These are phyloP conservation scores for Calocera cornea DNA, from an alignment of 768 basidiomycete genomes.

Conservation along the genomic window DNA sequence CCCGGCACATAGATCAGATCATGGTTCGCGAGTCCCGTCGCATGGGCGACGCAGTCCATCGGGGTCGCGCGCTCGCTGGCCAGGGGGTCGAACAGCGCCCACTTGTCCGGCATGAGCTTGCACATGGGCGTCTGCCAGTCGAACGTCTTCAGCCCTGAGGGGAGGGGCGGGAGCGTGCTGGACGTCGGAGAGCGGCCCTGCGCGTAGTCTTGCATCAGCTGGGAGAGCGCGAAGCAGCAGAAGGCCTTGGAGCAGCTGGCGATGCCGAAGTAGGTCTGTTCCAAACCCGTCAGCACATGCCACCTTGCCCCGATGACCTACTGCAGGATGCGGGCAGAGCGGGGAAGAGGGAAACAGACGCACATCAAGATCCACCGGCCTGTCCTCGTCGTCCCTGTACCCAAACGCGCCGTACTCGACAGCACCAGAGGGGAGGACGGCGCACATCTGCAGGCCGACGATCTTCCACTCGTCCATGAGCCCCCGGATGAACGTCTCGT, in stretches of 20 bases:
- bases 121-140: slow-evolving; percentile 28
- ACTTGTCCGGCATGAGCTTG: slow-evolving; percentile 30
- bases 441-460: slow-evolving; percentile 23
- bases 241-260: slow-evolving; percentile 32
- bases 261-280: slow-evolving; percentile 29
- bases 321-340: not conserved
- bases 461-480: slow-evolving; percentile 14
- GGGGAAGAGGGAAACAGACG: slow-evolving; percentile 11
- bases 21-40: slow-evolving; percentile 28
- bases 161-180: slow-evolving; percentile 18
- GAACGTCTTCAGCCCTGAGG: slow-evolving; percentile 21
- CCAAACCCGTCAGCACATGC: not conserved
- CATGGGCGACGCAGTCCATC: slow-evolving; percentile 30
- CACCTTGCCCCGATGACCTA: no score
- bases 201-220: slow-evolving; percentile 33
- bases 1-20: slow-evolving; percentile 23
- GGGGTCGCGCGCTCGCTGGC: slow-evolving; percentile 27
- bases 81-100: slow-evolving; percentile 33
- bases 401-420: slow-evolving; percentile 28
- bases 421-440: slow-evolving; percentile 19
- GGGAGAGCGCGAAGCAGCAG: slow-evolving; percentile 27
- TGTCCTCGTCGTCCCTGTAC: slow-evolving; percentile 25
- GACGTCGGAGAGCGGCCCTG: slow-evolving; percentile 24
- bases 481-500: slow-evolving; percentile 2
- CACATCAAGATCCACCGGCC: slow-evolving; percentile 25